A percentile compares a stretch with the other conserved stretches of the same genome.
These are phyloP conservation scores for Acanthamoeba triangularis DNA, from an alignment of 208 protist genomes.

Conservation along the genomic window DNA sequence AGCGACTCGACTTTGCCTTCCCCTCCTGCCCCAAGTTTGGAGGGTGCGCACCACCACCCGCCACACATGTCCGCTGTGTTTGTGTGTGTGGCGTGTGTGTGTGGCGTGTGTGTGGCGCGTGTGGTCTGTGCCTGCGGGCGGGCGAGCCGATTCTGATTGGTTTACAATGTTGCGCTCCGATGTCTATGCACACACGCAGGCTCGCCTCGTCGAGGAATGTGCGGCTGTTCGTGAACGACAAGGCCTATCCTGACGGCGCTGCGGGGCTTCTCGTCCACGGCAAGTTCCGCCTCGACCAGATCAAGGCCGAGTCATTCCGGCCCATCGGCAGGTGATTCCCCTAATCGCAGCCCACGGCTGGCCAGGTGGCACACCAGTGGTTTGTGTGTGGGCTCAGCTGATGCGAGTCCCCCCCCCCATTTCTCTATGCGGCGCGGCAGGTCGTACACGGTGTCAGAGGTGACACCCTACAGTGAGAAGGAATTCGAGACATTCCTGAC, in stretches of 20 bases:
- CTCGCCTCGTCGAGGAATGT: constrained; percentile 17
- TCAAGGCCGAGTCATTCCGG: constrained; percentile 25
- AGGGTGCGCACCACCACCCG: not conserved
- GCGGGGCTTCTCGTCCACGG: not conserved
- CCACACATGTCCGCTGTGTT: not conserved
- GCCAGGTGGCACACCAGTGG: not conserved
- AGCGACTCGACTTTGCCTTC: constrained; percentile 46
- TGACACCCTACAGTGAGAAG: constrained; percentile 11
- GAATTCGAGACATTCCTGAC: not conserved
- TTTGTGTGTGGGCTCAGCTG: not conserved
- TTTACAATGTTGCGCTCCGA: not conserved
- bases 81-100: no score
- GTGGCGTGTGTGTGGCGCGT: no score
- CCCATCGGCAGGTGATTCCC: not conserved
- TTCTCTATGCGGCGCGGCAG: not conserved
- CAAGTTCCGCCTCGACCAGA: constrained; percentile 26
- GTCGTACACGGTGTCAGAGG: constrained; percentile 13
- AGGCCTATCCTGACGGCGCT: not conserved
- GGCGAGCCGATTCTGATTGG: not conserved
- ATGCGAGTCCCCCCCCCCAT: no score
- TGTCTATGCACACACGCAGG: not conserved
- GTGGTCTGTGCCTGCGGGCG: not conserved
- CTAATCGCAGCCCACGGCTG: not conserved
- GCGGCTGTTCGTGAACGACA: constrained; percentile 19
- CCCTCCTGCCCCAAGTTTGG: constrained; percentile 35